phyloP scores from a whole-genome alignment of 768 basidiomycete species.

The Boletus subcaerulescens region DNA sequence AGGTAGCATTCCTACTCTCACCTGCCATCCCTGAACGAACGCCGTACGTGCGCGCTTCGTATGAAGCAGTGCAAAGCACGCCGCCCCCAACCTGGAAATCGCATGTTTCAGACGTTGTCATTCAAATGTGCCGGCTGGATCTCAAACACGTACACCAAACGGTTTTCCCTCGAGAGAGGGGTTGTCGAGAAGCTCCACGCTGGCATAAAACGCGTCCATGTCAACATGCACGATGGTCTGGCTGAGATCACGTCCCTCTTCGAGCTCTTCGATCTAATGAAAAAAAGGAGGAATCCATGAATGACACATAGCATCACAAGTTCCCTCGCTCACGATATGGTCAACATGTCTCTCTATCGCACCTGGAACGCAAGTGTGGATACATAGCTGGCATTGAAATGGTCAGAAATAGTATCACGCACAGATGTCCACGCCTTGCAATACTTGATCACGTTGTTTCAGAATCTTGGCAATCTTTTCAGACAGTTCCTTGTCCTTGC shows the following conservation, averaged over 20 bases:
- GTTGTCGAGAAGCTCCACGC: constrained; percentile 68
- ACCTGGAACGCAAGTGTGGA: constrained; percentile 31
- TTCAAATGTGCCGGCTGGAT: background rate
- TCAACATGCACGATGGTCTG: constrained; percentile 92
- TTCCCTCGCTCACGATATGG: constrained; percentile 52
- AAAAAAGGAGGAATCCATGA: background rate
- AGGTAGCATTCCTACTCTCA: constrained; percentile 28
- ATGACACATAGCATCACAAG: background rate
- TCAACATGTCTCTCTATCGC: constrained; percentile 68
- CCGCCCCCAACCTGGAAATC: constrained; percentile 66
- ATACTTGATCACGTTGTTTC: constrained; percentile 56
- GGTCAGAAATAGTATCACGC: constrained; percentile 24
- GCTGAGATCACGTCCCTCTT: constrained; percentile 70
- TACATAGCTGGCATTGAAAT: background rate
- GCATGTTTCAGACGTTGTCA: constrained; percentile 1
- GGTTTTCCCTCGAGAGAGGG: constrained; percentile 66
- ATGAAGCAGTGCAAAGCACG: constrained; percentile 85
- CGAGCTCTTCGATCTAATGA: constrained; percentile 59
- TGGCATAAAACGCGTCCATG: constrained; percentile 92
- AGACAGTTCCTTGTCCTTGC: constrained; percentile 83
- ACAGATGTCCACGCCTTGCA: constrained; percentile 58
- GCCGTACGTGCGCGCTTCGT: constrained; percentile 87
- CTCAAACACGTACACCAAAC: constrained; percentile 54
- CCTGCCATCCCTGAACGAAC: constrained; percentile 96
- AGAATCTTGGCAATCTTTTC: constrained; percentile 70